phyloP scores from a whole-genome alignment of 2,329 filamentous ascomycete species.

The Cytospora schulzeri region DNA sequence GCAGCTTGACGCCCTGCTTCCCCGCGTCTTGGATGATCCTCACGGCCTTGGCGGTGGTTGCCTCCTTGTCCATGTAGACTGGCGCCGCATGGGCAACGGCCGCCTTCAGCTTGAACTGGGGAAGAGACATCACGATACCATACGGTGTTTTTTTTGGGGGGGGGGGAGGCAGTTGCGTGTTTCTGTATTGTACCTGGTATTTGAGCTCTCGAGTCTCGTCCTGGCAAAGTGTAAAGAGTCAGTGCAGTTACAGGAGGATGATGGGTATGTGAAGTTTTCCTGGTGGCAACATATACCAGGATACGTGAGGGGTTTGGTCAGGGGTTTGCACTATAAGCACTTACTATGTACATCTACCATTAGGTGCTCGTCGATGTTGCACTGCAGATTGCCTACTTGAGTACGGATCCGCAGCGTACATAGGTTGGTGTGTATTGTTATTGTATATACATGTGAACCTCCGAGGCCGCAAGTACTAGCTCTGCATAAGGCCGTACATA shows the following conservation, averaged over 20 bases:
- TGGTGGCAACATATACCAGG: not conserved
- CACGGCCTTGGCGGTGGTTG: constrained; percentile 30
- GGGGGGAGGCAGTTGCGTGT: too few relatives aligned
- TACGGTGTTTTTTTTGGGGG: too few relatives aligned
- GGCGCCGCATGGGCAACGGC: constrained; percentile 33
- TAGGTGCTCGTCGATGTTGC: not conserved
- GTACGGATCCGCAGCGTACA: too few relatives aligned
- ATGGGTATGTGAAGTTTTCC: not conserved
- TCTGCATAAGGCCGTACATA: too few relatives aligned
- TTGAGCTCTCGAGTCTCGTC: not conserved
- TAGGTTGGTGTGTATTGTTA: too few relatives aligned
- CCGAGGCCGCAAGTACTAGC: not conserved
- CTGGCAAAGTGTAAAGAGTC: not conserved
- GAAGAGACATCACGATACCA: not conserved
- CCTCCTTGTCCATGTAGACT: constrained; percentile 33
- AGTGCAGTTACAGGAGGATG: not conserved
- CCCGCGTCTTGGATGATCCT: constrained; percentile 29
- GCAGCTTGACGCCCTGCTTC: constrained; percentile 25
- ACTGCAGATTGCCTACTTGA: not conserved
- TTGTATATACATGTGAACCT: too few relatives aligned
- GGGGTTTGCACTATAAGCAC: not conserved
- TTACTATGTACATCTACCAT: not conserved
- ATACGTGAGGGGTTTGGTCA: not conserved
- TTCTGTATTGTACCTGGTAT: not conserved
- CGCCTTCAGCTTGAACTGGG: constrained; percentile 29